Evolutionary conservation across 225 moss, liverwort and hornwort genomes (phyloP), one percentile per base, ranked within the genome.

Genomic region (Sphagnum tenellum): DNA sequence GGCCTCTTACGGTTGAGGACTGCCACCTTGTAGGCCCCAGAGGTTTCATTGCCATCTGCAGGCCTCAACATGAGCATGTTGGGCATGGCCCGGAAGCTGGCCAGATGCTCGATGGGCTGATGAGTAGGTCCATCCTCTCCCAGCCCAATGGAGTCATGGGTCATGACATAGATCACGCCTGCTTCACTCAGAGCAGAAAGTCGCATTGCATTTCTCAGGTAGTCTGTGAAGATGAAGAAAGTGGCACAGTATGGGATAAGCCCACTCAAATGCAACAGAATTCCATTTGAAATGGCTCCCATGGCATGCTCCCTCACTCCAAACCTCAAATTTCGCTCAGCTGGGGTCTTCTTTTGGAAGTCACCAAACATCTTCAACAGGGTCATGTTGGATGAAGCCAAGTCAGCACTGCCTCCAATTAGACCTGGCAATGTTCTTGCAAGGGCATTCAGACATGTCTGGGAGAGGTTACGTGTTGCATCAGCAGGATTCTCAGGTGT

Each of bases 71-170:
- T 80, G 44, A 77, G 11, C 13, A 76, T 80, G 65, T 79, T 82
- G 47, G 82, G 86, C 82, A 87, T 83, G 9, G 82, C 81, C 55
- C 86, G 72, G 70, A 87, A 82, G 56, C 82, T 80, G 8, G 82
- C 86, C 74, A 81, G 62, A 46, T 87, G 82, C 74, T 87, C 86
- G 8, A 87, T 77, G 4, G 86, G 86, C 59, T 87, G 86, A 69
- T 87, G 86, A 50, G 86, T 86, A 47, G 86, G 86, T 56, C 86
- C 82, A 57, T 86, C 86, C 50, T 87, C 79, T 67, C 82, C 82
- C n/a, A 87, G 13, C 2, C 82, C 86, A 50, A 87, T 82, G 49
- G 79, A 87, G 54, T 83, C 86, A 57, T 82, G 86, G 10, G 80
- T 82, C 86, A 87, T 80, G 49, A 87, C 79, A 51, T 80, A 87